A percentile compares a stretch with the other conserved stretches of the same genome.
These are phyloP conservation scores for Capronia americana DNA, from an alignment of 2,329 filamentous ascomycete genomes.

Conservation along the genomic window DNA sequence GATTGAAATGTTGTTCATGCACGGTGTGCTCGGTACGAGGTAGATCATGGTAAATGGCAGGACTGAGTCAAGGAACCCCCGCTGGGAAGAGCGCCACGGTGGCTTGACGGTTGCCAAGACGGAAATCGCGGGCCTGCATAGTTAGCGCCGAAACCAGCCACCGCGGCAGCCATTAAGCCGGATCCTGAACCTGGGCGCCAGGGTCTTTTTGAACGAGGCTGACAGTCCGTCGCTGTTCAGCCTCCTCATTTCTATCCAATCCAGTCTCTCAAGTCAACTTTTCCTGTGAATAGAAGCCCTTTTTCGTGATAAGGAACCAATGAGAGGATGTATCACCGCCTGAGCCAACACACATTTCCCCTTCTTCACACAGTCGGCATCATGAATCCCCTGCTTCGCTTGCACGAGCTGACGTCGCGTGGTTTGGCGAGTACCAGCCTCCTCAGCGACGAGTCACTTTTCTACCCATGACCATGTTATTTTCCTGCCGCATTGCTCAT, in stretches of 20 bases:
- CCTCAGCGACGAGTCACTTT: conserved; percentile 14
- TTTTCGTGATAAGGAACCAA: conserved; percentile 6
- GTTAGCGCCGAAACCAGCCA: conserved; percentile 25
- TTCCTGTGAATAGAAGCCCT: conserved; percentile 25
- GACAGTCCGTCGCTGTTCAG: conserved; percentile 21
- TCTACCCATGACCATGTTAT: conserved; percentile 13
- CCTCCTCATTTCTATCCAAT: conserved; percentile 31
- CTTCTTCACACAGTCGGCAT: conserved; percentile 6
- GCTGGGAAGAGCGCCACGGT: not conserved
- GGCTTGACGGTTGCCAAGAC: conserved; percentile 15
- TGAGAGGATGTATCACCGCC: conserved; percentile 9
- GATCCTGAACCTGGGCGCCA: not conserved
- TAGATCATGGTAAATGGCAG: not conserved
- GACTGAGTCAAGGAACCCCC: not conserved
- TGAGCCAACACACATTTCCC: conserved; percentile 6
- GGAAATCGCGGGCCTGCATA: not conserved
- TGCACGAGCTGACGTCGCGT: conserved; percentile 26
- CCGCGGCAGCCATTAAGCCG: not conserved
- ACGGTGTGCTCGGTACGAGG: not conserved
- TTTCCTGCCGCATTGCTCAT: conserved; percentile 15
- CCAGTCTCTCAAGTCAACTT: conserved; percentile 10
- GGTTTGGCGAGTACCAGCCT: conserved; percentile 24
- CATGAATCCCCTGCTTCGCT: conserved; percentile 10
- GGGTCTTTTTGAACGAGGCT: not conserved
- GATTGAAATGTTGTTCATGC: not conserved